Evolutionary conservation across 345 rosid species (phyloP), one percentile per base, ranked within the genome.

Genomic region (Brassica carinata): DNA sequence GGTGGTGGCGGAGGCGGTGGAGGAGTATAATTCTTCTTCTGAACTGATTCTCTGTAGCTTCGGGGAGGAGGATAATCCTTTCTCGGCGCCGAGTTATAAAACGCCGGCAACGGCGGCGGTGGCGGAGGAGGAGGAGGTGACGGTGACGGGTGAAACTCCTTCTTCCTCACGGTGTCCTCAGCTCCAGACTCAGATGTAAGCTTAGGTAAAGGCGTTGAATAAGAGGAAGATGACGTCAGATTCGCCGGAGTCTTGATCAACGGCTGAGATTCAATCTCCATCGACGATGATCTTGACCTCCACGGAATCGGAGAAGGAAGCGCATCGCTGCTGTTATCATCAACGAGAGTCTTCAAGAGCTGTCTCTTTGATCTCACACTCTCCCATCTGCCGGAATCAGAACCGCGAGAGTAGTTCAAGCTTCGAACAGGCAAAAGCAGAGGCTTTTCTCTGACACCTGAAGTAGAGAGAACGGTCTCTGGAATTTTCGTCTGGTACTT

Each of bases 221-320:
- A 77, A 31, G 88, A 75, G 3, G 68, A 58, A 1, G 89, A 79
- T 55, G 91, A 76, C 6, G 88, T 83, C 55, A 79, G 61, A 72
- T 84, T 87, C 29, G 86, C 36, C 51, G 3, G 80, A 29, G 71
- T 64, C 61, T 77, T 82, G 71, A 61, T 71, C 80, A 76, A 31
- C 78, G 84, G 81, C 11, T 23, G 74, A 33, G 84, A 72, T 38
- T 69, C 73, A 14, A 2, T n/a, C 69, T 74, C 76, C n/a, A 1
- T 57, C 4, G 81, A 38, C 1, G 73, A 88, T 14, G 96, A 93
- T 75, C 96, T 87, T 67, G 99, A 90, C 34, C 91, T 83, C 99
- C 99, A 96, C 6, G 99, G 99, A 75, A 93, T 89, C 18, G 99
- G 99, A 36, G 99, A 96, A 68, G 96, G 97, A 84, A 96, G 96